Base-by-base conservation (phyloP, 495 filamentous ascomycete genomes). In the Aspergillus sparsus region DNA sequence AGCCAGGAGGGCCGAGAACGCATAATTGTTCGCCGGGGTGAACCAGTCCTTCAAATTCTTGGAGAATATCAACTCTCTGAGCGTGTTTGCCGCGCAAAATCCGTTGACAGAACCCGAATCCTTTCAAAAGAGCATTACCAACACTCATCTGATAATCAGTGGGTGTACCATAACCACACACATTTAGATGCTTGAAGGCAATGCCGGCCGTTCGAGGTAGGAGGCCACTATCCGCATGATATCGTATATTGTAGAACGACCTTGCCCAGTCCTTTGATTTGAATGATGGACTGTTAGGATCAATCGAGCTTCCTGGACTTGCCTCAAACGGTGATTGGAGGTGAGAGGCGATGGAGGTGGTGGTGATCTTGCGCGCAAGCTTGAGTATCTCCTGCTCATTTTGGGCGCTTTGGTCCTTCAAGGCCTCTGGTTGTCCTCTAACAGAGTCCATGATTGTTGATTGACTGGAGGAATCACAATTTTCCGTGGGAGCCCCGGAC, bases 131-230 rank as follows among this genome's bases (percentile, higher is more conserved):
- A 27, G 86, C 74, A 67, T 90, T 91, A 53, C 79, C 72, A 49
- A 90, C 84, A 69, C 87, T 85, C 77, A 91, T 92, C 69, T 93
- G 89, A 66, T 88, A 93, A 70, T 92, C 89, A 1, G 88, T 88
- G 2, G 86, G 73, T 39, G 78, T 82, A 15, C 89, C 89, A 68
- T 85, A 92, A 16, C 89, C 89, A 70, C 88, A 83, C 12, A 90
- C 89, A 27, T 39, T 55, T 31, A 61, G 15, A 41, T 89, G 81
- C 65, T 80, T 84, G 64, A 77, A 79, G 1, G 73, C 64, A 15
- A 82, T 55, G n/a, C 80, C 79, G 16, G 50, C 42, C 16, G 16
- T 42, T 0, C 58, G 58, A 16, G 37, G 32, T 7, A 47, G 13
- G 21, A n/a, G n/a, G 9, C 57, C 44, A 31, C 33, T 49, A 1